phyloP scores from a whole-genome alignment of 805 yeast genomes.

The Pichia occidentalis region DNA sequence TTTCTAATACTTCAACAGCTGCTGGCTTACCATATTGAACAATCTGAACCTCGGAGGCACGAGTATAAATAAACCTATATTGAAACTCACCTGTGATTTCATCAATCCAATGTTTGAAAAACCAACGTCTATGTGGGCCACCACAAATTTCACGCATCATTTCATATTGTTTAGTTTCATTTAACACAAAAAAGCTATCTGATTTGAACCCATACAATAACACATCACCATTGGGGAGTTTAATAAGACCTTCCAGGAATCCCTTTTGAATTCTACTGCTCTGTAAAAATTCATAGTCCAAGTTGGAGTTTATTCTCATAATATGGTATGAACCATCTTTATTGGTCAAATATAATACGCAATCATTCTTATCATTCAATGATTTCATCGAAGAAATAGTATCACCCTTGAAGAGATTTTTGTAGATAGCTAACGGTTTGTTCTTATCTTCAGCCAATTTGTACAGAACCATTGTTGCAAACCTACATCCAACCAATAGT shows the following conservation, averaged over 20 bases:
- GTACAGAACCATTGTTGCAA: slow-evolving; percentile 57
- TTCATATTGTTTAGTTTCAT: slow-evolving; percentile 71
- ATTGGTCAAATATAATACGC: slow-evolving; percentile 40
- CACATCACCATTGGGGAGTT: slow-evolving; percentile 36
- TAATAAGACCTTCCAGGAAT: slow-evolving; percentile 68
- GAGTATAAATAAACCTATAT: slow-evolving; percentile 51
- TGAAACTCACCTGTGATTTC: slow-evolving; percentile 19
- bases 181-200: slow-evolving; percentile 70
- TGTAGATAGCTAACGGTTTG: slow-evolving; percentile 31
- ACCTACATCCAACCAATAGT: slow-evolving; percentile 65
- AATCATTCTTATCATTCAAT: slow-evolving; percentile 22
- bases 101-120: slow-evolving; percentile 29
- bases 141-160: slow-evolving; percentile 72
- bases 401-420: slow-evolving; percentile 57
- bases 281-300: slow-evolving; percentile 13
- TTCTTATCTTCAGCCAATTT: slow-evolving; percentile 27
- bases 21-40: slow-evolving; percentile 26
- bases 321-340: slow-evolving; percentile 62
- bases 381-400: slow-evolving; percentile 52
- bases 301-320: slow-evolving; percentile 22
- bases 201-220: slow-evolving; percentile 79
- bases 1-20: slow-evolving; percentile 31
- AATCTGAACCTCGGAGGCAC: slow-evolving; percentile 43
- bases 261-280: slow-evolving; percentile 68
- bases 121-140: slow-evolving; percentile 88